These are phyloP conservation scores for Plasmodium vivax DNA, from an alignment of 169 alveolate species.

Conservation along the genomic window DNA sequence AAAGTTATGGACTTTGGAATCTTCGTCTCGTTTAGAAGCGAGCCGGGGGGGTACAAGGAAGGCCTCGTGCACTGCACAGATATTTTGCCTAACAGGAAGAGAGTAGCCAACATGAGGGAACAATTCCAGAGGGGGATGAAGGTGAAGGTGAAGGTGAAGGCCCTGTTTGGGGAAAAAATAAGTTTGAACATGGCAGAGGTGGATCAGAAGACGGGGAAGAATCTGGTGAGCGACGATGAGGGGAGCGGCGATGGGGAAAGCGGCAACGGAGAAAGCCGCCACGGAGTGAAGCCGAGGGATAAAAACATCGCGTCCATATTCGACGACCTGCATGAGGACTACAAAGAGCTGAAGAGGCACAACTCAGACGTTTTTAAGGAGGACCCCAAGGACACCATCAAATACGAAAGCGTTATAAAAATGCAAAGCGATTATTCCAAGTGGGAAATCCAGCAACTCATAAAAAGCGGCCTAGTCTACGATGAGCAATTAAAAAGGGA, in stretches of 20 bases:
- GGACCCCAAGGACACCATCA: slow-evolving; percentile 35
- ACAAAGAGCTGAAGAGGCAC: slow-evolving; percentile 12
- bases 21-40: slow-evolving; percentile 80
- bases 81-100: slow-evolving; percentile 63
- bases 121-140: slow-evolving; percentile 56
- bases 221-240: slow-evolving; percentile 38
- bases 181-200: slow-evolving; percentile 88
- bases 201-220: slow-evolving; percentile 85
- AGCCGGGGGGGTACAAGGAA: slow-evolving; percentile 78
- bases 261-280: background rate
- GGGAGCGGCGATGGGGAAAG: background rate
- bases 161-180: slow-evolving; percentile 76
- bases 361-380: slow-evolving; percentile 9
- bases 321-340: slow-evolving; percentile 33
- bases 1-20: slow-evolving; percentile 85
- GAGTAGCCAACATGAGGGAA: slow-evolving; percentile 51
- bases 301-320: background rate
- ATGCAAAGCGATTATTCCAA: slow-evolving; percentile 80
- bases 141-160: slow-evolving; percentile 77
- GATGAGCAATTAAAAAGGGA: slow-evolving; percentile 73
- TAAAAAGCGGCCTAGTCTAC: slow-evolving; percentile 77
- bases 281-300: too few relatives aligned
- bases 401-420: slow-evolving; percentile 75
- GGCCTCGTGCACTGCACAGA: slow-evolving; percentile 88
- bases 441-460: slow-evolving; percentile 84